Evolutionary conservation across 257 asterid genomes (phyloP).

Genomic region (Solanum neorickii): DNA sequence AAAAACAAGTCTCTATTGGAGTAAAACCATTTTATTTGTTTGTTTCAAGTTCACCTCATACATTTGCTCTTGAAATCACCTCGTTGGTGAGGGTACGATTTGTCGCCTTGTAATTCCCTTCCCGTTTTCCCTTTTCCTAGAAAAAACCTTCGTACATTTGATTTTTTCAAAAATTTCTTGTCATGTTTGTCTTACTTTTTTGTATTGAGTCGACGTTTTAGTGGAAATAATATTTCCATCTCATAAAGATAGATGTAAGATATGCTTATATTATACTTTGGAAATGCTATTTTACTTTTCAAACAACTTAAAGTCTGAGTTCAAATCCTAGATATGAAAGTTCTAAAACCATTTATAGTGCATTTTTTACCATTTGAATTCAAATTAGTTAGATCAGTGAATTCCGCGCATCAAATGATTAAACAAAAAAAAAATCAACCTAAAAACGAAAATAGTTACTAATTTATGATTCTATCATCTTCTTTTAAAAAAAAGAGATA

Average conservation of each 20-base stretch:
- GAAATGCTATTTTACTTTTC: not conserved
- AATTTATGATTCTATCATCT: not conserved
- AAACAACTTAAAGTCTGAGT: not conserved
- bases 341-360: not conserved
- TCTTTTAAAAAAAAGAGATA: not conserved
- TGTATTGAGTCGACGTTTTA: not conserved
- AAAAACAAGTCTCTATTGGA: constrained; percentile 1
- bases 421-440: not conserved
- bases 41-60: not conserved
- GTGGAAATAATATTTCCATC: not conserved
- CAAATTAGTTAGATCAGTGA: not conserved
- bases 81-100: not conserved
- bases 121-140: not conserved
- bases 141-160: not conserved
- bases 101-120: not conserved
- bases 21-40: not conserved
- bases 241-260: not conserved
- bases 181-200: not conserved
- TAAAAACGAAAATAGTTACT: too few relatives aligned
- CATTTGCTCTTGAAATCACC: not conserved
- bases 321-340: fast-evolving
- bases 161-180: not conserved
- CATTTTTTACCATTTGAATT: fast-evolving
- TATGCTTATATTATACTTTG: not conserved
- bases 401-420: fast-evolving